Percentiles rank a stretch among this genome's conserved stretches.
Conservation (phyloP, 768 basidiomycete genomes). For the Lactarius pseudohatsudake region DNA sequence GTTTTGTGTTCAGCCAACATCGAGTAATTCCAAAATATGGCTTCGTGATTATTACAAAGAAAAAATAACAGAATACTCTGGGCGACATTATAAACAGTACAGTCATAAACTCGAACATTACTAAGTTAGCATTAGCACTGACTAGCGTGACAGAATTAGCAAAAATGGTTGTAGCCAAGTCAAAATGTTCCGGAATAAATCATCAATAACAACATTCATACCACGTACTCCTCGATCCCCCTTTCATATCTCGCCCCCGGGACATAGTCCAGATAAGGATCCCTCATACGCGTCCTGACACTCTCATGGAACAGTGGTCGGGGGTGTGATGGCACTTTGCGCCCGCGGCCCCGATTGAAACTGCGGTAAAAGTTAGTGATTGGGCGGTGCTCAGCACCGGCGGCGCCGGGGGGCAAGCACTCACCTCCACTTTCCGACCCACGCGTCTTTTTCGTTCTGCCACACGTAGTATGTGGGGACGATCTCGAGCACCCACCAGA, state of each 20-base stretch:
- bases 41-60: too few species aligned
- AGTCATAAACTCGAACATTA: too few species aligned
- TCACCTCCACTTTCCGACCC: slow-evolving; percentile 58
- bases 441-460: slow-evolving; percentile 55
- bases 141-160: too few species aligned
- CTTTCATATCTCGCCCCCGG: slow-evolving; percentile 54
- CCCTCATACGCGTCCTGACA: slow-evolving; percentile 58
- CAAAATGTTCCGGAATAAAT: neutral
- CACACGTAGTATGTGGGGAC: slow-evolving; percentile 54
- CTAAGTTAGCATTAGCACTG: too few species aligned
- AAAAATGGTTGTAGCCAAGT: neutral
- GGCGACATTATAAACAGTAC: too few species aligned
- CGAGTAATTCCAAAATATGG: too few species aligned
- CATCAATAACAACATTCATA: slow-evolving; percentile 28
- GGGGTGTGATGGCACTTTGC: slow-evolving; percentile 41
- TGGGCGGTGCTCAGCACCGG: too few species aligned
- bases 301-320: slow-evolving; percentile 63
- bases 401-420: slow-evolving; percentile 31
- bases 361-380: slow-evolving; percentile 34
- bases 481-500: slow-evolving; percentile 74
- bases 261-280: slow-evolving; percentile 48
- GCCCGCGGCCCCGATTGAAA: slow-evolving; percentile 56
- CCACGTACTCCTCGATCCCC: slow-evolving; percentile 51
- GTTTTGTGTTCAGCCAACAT: too few species aligned
- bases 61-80: too few species aligned